Percentiles rank a stretch among this genome's conserved stretches.
These are phyloP conservation scores for Tetracladium marchalianum DNA, from an alignment of 495 filamentous ascomycete species.

Conservation along the genomic window DNA sequence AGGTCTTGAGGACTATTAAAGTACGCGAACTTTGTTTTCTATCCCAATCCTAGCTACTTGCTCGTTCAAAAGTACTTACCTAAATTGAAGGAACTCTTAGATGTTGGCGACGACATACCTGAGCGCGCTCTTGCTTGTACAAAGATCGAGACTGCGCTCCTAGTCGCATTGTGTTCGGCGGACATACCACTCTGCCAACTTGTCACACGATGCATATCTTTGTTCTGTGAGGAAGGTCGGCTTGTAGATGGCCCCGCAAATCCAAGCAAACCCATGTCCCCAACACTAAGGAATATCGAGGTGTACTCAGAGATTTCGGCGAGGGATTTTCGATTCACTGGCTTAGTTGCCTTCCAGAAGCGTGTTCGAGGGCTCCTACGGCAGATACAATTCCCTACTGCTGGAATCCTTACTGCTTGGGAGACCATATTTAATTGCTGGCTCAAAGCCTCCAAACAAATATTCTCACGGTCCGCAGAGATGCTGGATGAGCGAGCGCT, in stretches of 20 bases:
- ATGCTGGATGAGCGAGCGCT: conserved; percentile 42
- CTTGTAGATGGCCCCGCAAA: conserved; percentile 40
- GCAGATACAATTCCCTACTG: conserved; percentile 48
- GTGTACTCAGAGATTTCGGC: conserved; percentile 52
- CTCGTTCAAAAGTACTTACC: neutral
- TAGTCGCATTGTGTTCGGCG: conserved; percentile 51
- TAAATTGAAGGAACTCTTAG: conserved; percentile 32
- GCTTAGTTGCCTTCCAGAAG: conserved; percentile 57
- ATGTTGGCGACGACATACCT: conserved; percentile 36
- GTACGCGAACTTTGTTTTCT: conserved; percentile 17
- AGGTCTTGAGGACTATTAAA: conserved; percentile 35
- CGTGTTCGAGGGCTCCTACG: conserved; percentile 43
- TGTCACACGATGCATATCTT: conserved; percentile 50
- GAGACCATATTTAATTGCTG: conserved; percentile 51
- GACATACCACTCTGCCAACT: conserved; percentile 52
- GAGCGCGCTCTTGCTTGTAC: conserved; percentile 35
- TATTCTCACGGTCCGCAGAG: conserved; percentile 35
- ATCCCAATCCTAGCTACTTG: neutral
- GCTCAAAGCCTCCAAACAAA: conserved; percentile 48
- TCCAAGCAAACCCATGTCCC: conserved; percentile 34
- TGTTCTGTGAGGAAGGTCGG: conserved; percentile 50
- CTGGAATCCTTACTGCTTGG: conserved; percentile 54
- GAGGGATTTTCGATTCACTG: conserved; percentile 51
- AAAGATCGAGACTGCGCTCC: conserved; percentile 46
- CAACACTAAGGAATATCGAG: conserved; percentile 48